These are phyloP conservation scores for Sinapis alba DNA, from an alignment of 441 rosid species.

Conservation along the genomic window DNA sequence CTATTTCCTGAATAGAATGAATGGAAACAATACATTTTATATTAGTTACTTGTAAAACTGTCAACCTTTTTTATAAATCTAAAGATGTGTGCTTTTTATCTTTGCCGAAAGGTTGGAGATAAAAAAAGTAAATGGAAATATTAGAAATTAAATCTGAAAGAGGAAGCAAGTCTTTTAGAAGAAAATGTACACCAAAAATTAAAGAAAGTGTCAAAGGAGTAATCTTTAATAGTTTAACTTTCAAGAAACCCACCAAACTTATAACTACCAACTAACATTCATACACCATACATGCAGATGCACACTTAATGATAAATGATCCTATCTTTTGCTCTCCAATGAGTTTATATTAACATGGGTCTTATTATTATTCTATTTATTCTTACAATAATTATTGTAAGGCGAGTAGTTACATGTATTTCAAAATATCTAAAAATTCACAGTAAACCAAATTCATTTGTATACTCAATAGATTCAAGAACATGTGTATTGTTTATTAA, in stretches of 20 bases:
- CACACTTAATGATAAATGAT: conserved; percentile 19
- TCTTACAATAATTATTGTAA: not conserved
- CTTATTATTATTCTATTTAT: not conserved
- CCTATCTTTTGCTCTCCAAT: conserved; percentile 31
- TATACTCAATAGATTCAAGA: too few relatives aligned
- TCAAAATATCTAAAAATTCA: too few relatives aligned
- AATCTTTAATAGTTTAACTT: conserved; percentile 28
- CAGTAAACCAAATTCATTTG: too few relatives aligned
- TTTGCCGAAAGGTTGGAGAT: not conserved
- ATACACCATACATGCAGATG: conserved; percentile 29
- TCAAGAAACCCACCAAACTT: conserved; percentile 34
- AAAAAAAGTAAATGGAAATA: not conserved
- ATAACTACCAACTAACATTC: conserved; percentile 41
- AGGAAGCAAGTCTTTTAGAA: not conserved
- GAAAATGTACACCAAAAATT: not conserved
- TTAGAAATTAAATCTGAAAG: not conserved
- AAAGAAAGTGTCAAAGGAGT: conserved; percentile 24
- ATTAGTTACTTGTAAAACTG: not conserved
- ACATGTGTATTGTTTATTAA: too few relatives aligned
- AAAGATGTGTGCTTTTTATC: not conserved
- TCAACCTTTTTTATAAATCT: not conserved
- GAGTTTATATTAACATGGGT: conserved; percentile 19
- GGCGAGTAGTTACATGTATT: too few relatives aligned
- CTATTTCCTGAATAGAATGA: not conserved
- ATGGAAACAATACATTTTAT: not conserved